Base-by-base conservation (phyloP, 371 early-diverging fungal species). In the Rhizopus arrhizus region DNA sequence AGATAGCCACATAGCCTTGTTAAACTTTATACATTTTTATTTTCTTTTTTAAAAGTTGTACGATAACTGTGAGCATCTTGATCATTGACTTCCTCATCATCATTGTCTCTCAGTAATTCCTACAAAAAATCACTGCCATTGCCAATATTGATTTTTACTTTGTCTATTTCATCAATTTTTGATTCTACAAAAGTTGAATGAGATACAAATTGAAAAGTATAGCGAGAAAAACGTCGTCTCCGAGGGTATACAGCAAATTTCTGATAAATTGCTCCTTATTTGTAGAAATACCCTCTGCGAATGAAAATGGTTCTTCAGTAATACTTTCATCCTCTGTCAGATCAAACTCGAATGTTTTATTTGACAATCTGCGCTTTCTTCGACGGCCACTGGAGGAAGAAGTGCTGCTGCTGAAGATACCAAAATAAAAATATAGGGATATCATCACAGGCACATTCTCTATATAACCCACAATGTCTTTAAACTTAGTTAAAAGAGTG, bases 401-500 rank as follows among this genome's bases (percentile, higher is more conserved):
- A 1, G 53, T 52, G 9, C 61, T 55, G 9, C 60, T 60, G 45
- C 43, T 45, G 35, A 60, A 65, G 8, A 51, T 35, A 38, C 51
- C 34, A 36, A 56, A 29, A 32, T 55, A 51, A 33, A 51, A 35
- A n/a, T 35, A 16, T 35, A 34, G 40, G 41, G 46, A 50, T 3
- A 32, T 8, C 0, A 28, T 50, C 40, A 56, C 58, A 47, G 66
- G 51, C 41, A 57, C 53, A 31, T 62, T 60, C 34, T 67, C 58
- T 33, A 69, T 41, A 38, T 75, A 76, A 6, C 79, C 78, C 4
- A 85, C 70, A 9, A 66, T 73, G 42, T 78, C 72, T 46, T 73
- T 73, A 38, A 86, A 77, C 42, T 66, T 81, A 5, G 60, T 51
- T 40, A 81, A 41, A 58, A 86, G 74, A 29, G 73, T 75, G 15